Evolutionary conservation across 75 land plant species (phyloP).

Genomic region (Pseudotsuga menziesii): DNA sequence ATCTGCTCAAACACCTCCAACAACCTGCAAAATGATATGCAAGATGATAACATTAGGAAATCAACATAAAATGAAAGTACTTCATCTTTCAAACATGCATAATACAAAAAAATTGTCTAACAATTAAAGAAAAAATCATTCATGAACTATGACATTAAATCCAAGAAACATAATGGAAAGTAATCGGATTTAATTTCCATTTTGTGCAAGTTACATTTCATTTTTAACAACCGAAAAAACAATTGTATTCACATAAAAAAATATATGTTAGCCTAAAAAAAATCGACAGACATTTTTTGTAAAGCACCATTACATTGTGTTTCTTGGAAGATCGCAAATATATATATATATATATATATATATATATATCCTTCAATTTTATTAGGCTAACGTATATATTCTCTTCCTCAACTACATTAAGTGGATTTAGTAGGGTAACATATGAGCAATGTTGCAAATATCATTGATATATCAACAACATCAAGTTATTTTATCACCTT

Average conservation of each 20-base stretch:
- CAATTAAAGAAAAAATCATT: background rate
- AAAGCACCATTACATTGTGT: background rate
- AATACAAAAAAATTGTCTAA: background rate
- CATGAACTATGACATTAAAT: background rate
- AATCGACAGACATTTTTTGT: background rate
- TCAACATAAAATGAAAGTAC: background rate
- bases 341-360: background rate
- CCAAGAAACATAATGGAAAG: background rate
- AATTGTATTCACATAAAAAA: background rate
- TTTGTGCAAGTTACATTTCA: background rate
- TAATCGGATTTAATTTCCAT: background rate
- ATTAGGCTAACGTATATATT: no score
- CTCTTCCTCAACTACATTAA: background rate
- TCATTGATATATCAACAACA: no score
- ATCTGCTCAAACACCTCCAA: slow-evolving; percentile 98
- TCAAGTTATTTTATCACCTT: no score
- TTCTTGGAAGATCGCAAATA: background rate
- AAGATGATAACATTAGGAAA: background rate
- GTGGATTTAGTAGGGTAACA: background rate
- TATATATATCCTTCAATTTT: background rate
- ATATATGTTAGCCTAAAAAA: background rate
- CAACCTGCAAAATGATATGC: slow-evolving; percentile 42
- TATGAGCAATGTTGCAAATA: no score
- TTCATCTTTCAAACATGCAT: background rate
- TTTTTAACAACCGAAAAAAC: background rate